These are phyloP conservation scores for Rosellinia necatrix DNA, from an alignment of 2,329 filamentous ascomycete genomes.

Conservation along the genomic window DNA sequence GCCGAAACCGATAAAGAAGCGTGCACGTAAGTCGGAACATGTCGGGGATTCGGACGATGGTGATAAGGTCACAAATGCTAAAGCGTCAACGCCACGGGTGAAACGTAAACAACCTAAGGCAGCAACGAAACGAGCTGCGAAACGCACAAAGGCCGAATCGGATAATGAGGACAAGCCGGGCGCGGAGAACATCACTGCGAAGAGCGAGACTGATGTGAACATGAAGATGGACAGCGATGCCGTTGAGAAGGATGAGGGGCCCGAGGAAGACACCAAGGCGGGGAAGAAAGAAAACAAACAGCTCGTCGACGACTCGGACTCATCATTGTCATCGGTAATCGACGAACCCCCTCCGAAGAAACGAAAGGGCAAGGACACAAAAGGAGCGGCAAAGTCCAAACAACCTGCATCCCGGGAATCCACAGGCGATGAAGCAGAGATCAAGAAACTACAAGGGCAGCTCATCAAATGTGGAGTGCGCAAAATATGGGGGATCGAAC, in stretches of 20 bases:
- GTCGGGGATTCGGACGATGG: constrained; percentile 39
- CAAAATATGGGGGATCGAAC: constrained; percentile 87
- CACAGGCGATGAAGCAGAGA: constrained; percentile 72
- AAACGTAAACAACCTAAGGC: constrained; percentile 37
- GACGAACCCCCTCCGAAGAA: constrained; percentile 69
- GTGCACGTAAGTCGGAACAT: constrained; percentile 37
- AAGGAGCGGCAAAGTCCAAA: constrained; percentile 38
- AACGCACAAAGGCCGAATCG: constrained; percentile 35
- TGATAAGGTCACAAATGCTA: constrained; percentile 32
- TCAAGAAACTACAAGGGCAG: constrained; percentile 86
- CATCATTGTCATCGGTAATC: constrained; percentile 73
- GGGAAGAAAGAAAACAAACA: constrained; percentile 40
- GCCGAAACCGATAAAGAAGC: constrained; percentile 28
- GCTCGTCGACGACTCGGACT: constrained; percentile 35
- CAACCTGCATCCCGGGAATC: constrained; percentile 44
- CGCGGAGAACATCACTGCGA: constrained; percentile 24
- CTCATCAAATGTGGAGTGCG: constrained; percentile 88
- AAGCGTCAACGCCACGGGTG: constrained; percentile 21
- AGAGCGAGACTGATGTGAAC: constrained; percentile 16
- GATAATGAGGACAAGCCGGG: constrained; percentile 32
- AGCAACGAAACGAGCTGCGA: constrained; percentile 28
- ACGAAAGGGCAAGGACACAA: constrained; percentile 52
- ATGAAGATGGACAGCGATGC: constrained; percentile 17
- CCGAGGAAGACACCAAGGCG: constrained; percentile 45
- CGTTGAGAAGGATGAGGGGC: constrained; percentile 39